Conservation (phyloP, 768 basidiomycete genomes). For the Zangia roseola region DNA sequence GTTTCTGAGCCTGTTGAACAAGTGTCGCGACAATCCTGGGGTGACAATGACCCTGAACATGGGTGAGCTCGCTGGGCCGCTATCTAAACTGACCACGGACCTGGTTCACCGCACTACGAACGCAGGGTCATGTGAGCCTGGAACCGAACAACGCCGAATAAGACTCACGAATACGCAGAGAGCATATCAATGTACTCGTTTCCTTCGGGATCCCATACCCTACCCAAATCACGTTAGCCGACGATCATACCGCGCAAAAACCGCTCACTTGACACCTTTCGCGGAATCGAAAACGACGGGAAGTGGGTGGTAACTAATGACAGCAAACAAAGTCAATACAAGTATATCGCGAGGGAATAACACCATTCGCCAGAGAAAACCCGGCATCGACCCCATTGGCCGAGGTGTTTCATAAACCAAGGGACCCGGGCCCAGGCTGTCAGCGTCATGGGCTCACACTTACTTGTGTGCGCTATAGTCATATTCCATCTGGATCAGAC, state of each 20-base stretch:
- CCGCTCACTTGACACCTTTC: slow-evolving; percentile 80
- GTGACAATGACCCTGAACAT: slow-evolving; percentile 81
- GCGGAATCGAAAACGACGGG: slow-evolving; percentile 93
- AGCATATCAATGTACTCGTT: slow-evolving; percentile 98
- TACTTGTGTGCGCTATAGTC: slow-evolving; percentile 88
- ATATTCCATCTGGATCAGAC: slow-evolving; percentile 79
- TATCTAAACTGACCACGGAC: slow-evolving; percentile 36
- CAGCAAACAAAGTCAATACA: slow-evolving; percentile 24
- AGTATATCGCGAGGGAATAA: slow-evolving; percentile 32
- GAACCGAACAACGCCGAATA: not conserved
- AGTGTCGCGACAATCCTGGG: slow-evolving; percentile 82
- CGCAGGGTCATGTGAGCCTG: slow-evolving; percentile 4
- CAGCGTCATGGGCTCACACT: slow-evolving; percentile 39
- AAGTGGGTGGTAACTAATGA: slow-evolving; percentile 87
- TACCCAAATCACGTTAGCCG: slow-evolving; percentile 19
- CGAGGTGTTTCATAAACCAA: slow-evolving; percentile 16
- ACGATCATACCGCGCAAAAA: slow-evolving; percentile 31
- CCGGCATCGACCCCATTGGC: slow-evolving; percentile 24
- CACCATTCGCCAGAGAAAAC: slow-evolving; percentile 32
- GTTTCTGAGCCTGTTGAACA: slow-evolving; percentile 78
- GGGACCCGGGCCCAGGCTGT: slow-evolving; percentile 22
- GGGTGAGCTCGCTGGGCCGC: slow-evolving; percentile 14
- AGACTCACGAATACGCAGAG: slow-evolving; percentile 89
- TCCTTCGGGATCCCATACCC: slow-evolving; percentile 94
- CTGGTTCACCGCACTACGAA: slow-evolving; percentile 80